Percentiles rank a stretch among this genome's conserved stretches.
These are phyloP conservation scores for Quercus suber DNA, from an alignment of 306 rosid species.

Conservation along the genomic window DNA sequence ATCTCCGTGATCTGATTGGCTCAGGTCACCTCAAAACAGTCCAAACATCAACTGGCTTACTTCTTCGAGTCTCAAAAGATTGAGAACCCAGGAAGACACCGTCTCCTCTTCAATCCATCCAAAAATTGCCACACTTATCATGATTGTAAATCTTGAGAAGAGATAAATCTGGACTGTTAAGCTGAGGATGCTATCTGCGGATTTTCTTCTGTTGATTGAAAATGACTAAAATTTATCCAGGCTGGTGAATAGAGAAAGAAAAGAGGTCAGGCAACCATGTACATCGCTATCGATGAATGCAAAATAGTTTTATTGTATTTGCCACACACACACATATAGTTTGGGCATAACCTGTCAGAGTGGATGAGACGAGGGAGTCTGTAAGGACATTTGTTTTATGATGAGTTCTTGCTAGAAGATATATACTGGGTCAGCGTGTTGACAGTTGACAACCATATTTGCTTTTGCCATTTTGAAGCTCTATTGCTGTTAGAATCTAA, in stretches of 20 bases:
- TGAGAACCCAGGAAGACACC: constrained; percentile 29
- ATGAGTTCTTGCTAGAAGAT: too few relatives aligned
- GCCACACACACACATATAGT: not conserved
- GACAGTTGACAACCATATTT: too few relatives aligned
- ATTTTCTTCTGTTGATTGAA: not conserved
- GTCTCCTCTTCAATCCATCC: constrained; percentile 4
- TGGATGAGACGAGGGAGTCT: not conserved
- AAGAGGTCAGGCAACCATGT: not conserved
- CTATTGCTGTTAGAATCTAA: too few relatives aligned
- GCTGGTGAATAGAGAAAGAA: not conserved
- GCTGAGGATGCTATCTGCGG: not conserved
- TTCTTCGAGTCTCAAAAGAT: constrained; percentile 70
- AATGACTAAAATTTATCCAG: not conserved
- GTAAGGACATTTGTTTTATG: not conserved
- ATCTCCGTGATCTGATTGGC: constrained; percentile 88
- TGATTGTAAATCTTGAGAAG: constrained; percentile 17
- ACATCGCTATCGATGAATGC: not conserved
- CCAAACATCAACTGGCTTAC: constrained; percentile 68
- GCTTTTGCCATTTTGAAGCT: too few relatives aligned
- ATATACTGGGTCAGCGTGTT: too few relatives aligned
- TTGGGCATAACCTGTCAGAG: constrained; percentile 6
- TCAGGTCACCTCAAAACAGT: constrained; percentile 67
- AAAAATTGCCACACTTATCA: constrained; percentile 11
- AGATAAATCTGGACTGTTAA: constrained; percentile 23
- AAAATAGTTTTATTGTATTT: not conserved